phyloP scores from a whole-genome alignment of 148 eudicot genomes.

The Chenopodium berlandieri region DNA sequence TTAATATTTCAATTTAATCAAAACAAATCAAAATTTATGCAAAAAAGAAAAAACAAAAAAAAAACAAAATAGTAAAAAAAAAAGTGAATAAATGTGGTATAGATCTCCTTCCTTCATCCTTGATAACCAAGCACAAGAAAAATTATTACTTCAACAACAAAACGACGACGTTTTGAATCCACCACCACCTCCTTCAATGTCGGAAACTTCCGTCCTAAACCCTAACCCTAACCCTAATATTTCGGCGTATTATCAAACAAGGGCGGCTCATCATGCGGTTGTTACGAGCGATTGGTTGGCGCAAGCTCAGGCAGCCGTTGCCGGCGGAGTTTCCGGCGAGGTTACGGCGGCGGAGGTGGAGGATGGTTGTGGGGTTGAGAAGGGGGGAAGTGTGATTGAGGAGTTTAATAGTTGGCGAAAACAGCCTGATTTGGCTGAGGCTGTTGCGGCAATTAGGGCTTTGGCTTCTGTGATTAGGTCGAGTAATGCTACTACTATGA shows the following conservation, averaged over 20 bases:
- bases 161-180: conserved; percentile 48
- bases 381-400: conserved; percentile 61
- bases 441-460: conserved; percentile 97
- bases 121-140: conserved; percentile 43
- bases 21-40: neutral
- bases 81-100: conserved; percentile 56
- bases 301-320: conserved; percentile 84
- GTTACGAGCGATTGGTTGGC: conserved; percentile 95
- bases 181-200: conserved; percentile 39
- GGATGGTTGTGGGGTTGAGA: conserved; percentile 23
- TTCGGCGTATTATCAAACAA: conserved; percentile 82
- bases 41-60: too few species aligned
- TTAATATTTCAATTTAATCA: neutral
- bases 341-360: neutral
- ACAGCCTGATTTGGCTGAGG: conserved; percentile 94
- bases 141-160: conserved; percentile 12
- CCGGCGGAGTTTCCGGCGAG: conserved; percentile 26
- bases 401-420: conserved; percentile 88
- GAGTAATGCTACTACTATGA: conserved; percentile 84
- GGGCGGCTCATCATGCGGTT: conserved; percentile 88
- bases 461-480: conserved; percentile 79
- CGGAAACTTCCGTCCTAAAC: conserved; percentile 44
- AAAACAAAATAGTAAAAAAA: neutral
- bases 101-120: conserved; percentile 86
- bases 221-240: conserved; percentile 58